These are phyloP conservation scores for Yarrowia yakushimensis DNA, from an alignment of 805 yeast species.

Conservation along the genomic window DNA sequence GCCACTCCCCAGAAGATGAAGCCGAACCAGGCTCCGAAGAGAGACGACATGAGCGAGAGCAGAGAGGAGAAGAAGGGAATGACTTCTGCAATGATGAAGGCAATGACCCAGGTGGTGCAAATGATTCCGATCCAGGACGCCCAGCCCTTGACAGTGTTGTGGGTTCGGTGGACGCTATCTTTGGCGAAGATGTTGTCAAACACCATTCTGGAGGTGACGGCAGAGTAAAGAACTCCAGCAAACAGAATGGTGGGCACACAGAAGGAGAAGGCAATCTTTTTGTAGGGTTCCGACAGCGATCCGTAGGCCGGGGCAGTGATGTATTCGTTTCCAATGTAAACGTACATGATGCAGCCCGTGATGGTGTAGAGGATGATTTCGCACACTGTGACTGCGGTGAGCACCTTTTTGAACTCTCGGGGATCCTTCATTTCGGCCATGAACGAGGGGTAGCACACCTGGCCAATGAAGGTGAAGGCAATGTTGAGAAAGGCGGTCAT, in stretches of 20 bases:
- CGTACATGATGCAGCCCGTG: conserved; percentile 58
- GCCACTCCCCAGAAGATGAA: conserved; percentile 62
- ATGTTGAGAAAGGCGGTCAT: conserved; percentile 58
- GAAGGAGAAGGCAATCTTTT: conserved; percentile 56
- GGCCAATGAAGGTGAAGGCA: conserved; percentile 62
- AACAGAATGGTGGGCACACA: conserved; percentile 58
- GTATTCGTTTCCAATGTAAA: conserved; percentile 52
- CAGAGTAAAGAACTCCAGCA: conserved; percentile 53
- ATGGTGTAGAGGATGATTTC: conserved; percentile 51
- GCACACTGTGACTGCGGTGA: conserved; percentile 48
- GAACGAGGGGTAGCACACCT: conserved; percentile 60
- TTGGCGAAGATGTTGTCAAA: conserved; percentile 47
- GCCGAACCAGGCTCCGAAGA: conserved; percentile 65
- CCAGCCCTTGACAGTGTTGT: conserved; percentile 55
- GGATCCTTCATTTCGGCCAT: conserved; percentile 59
- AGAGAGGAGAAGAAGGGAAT: conserved; percentile 62
- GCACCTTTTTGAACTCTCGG: conserved; percentile 54
- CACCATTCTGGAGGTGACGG: conserved; percentile 52
- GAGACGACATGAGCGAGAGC: conserved; percentile 55
- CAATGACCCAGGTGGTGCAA: conserved; percentile 47
- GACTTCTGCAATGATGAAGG: conserved; percentile 59
- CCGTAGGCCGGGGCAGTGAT: conserved; percentile 61
- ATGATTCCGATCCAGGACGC: conserved; percentile 48
- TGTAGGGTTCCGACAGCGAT: conserved; percentile 45
- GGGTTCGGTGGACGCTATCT: conserved; percentile 44